Evolutionary conservation across 2,329 filamentous ascomycete species (phyloP).

Genomic region (Stemphylium lycopersici): DNA sequence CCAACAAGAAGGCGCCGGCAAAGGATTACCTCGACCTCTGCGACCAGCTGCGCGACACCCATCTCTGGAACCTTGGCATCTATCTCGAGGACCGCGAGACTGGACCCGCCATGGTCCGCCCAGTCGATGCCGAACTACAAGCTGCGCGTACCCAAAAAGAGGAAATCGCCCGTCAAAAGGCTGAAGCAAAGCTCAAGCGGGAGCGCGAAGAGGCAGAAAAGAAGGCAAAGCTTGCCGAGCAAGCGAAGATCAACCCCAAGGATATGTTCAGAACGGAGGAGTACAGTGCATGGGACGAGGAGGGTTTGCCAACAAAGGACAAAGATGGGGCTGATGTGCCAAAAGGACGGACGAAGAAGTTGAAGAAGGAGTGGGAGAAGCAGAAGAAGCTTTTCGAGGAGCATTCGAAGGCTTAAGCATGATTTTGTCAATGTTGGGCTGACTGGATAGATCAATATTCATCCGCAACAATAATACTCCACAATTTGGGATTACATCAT

Average conservation of each 20-base stretch:
- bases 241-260: conserved; percentile 62
- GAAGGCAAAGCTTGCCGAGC: conserved; percentile 61
- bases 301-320: conserved; percentile 79
- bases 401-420: conserved; percentile 12
- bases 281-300: conserved; percentile 80
- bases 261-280: conserved; percentile 66
- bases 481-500: no score
- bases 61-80: conserved; percentile 81
- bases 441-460: no score
- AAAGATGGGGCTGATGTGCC: conserved; percentile 79
- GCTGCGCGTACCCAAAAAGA: conserved; percentile 61
- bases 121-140: conserved; percentile 65
- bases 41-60: conserved; percentile 73
- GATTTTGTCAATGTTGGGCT: no score
- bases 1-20: conserved; percentile 58
- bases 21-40: conserved; percentile 78
- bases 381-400: conserved; percentile 83
- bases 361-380: conserved; percentile 86
- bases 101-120: conserved; percentile 76
- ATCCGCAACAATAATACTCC: no score
- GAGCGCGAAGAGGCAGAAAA: conserved; percentile 65
- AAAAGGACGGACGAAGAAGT: conserved; percentile 79
- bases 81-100: conserved; percentile 82
- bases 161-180: conserved; percentile 51
- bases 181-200: conserved; percentile 55